phyloP scores from a whole-genome alignment of 1,284 basidiomycete species.

The Puccinia novopanici region DNA sequence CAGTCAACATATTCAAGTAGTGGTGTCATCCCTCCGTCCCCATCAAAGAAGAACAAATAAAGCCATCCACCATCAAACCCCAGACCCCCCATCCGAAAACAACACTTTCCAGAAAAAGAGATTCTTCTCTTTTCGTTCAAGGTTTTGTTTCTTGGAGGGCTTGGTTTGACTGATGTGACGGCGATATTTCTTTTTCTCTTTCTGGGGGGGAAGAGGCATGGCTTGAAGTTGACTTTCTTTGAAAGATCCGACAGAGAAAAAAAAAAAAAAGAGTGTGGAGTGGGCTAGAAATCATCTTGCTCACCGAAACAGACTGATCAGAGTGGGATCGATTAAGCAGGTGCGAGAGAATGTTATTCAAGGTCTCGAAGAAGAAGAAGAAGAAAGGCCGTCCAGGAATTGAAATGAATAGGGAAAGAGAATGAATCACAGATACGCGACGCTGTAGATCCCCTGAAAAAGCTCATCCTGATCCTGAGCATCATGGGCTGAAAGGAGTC shows the following conservation, averaged over 20 bases:
- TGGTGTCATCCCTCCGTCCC: not conserved
- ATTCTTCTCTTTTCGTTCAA: not conserved
- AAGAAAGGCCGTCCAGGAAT: not conserved
- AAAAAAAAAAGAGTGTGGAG: not conserved
- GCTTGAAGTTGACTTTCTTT: constrained; percentile 36
- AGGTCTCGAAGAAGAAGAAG: not conserved
- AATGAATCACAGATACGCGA: constrained; percentile 12
- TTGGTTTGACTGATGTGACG: not conserved
- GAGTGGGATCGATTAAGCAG: not conserved
- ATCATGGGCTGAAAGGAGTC: not conserved
- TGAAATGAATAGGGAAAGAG: not conserved
- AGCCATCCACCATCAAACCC: not conserved
- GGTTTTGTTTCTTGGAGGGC: not conserved
- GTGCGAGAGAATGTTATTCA: not conserved
- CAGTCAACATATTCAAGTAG: constrained; percentile 29
- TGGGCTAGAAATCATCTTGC: not conserved
- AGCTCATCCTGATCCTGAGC: constrained; percentile 12
- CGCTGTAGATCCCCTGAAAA: constrained; percentile 18
- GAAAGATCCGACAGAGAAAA: constrained; percentile 21
- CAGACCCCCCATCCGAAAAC: not conserved
- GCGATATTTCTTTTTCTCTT: not conserved
- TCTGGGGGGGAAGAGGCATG: not conserved
- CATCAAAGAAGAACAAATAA: not conserved
- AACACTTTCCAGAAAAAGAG: not conserved
- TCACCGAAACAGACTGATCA: not conserved